Evolutionary conservation across 2,329 filamentous ascomycete species (phyloP), one percentile per base, ranked within the genome.

Genomic region (Cladosporium sp.): DNA sequence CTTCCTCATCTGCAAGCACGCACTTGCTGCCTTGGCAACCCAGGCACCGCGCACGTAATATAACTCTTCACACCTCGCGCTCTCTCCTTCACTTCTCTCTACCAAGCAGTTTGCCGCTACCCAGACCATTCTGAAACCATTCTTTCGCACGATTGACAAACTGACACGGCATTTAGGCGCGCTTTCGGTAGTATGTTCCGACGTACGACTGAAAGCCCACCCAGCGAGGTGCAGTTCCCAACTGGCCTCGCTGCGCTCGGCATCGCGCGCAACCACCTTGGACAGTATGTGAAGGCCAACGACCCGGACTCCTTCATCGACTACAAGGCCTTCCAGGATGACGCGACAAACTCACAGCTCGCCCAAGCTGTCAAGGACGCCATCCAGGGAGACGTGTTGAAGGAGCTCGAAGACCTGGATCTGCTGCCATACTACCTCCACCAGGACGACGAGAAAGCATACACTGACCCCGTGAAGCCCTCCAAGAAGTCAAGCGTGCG

Each of bases 301-400:
- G 17, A 3, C 13, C 77, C 85, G 13, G 6, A 42, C 22, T 74
- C 79, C 57, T 85, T 84, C 63, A 95, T 89, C 73, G 80, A 88
- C 58, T 96, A 79, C 75, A 85, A 83, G 65, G 68, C 87, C 47
- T 85, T 80, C 64, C 83, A 81, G 59, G 90, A 89, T 67, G 74
- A 80, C n/a, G 83, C 89, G 32, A 78, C 85, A 70, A 96, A 96
- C 66, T 79, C 85, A 36, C 75, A 85, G 17, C 88, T 89, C 61
- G 79, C 85, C 36, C 69, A 74, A 55, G 70, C 83, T 34, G 83
- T 95, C 69, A 85, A 95, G 61, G 52, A 45, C 24, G 54, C 52
- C 11, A 53, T 56, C 3, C 61, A 61, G 66, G 65, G 58, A 5
- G 47, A 51, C 7, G 47, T 64, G n/a, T 20, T 48, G 19, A 11